Base-by-base conservation (phyloP, 78 protist species). In the Dictyostelium intermedium region DNA sequence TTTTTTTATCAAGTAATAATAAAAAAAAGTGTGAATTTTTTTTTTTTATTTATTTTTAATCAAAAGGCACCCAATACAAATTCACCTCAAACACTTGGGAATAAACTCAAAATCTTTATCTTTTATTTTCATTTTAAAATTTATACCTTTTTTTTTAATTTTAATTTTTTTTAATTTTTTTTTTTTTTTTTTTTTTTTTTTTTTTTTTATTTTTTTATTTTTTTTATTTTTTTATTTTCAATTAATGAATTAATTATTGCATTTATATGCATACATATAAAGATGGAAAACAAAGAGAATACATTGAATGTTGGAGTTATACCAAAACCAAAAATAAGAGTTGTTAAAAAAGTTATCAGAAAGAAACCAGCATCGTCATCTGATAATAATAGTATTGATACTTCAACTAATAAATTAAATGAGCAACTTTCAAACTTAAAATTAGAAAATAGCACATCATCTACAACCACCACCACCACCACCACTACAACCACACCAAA, bases 301-400 rank as follows among this genome's bases (percentile, higher is more conserved):
- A 70, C 77, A 70, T 70, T 70, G 30, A 13, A 27, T 27, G n/a
- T n/a, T n/a, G 43, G 56, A 45, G n/a, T 45, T 18, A 27, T 45
- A 45, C 41, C 30, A 14, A 89, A 80, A 80, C 85, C 93, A 80
- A 89, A 89, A 60, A 84, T 89, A 6, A 78, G 86, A 47, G 86
- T 89, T n/a, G 82, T 89, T 34, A 89, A 89, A 61, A 89, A 89
- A 34, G 93, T 89, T 14, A 69, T 89, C 1, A 89, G 82, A 56
- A 89, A 63, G 39, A 45, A 18, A 32, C 86, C 84, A 10, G 13
- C n/a, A 56, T 16, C 81, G 10, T 14, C 43, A 7, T 2, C 72
- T 30, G 30, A 27, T 5, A n/a, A 56, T 11, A 8, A 20, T n/a
- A n/a, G n/a, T n/a, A n/a, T n/a, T 27, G 73, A 25, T 63, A 3